phyloP scores from a whole-genome alignment of 1,284 basidiomycete species.

The Boletus semigastroideus region DNA sequence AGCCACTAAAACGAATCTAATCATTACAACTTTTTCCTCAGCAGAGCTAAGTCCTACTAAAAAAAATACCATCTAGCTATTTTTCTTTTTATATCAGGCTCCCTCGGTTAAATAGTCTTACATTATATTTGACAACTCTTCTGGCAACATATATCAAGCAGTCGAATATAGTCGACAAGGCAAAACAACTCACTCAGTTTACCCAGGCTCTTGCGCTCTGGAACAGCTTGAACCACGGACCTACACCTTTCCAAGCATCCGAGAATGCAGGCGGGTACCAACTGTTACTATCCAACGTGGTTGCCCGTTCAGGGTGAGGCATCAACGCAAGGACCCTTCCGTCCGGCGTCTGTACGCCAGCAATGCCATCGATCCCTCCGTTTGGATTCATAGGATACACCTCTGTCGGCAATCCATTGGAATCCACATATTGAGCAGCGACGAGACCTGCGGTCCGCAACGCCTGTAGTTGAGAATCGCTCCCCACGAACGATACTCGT shows the following conservation, averaged over 20 bases:
- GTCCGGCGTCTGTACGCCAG: slow-evolving; percentile 83
- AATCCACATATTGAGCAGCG: slow-evolving; percentile 79
- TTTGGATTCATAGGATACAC: slow-evolving; percentile 95
- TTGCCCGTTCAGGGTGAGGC: slow-evolving; percentile 92
- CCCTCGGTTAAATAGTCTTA: too few species aligned
- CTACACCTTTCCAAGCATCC: slow-evolving; percentile 65
- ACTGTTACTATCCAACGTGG: slow-evolving; percentile 77
- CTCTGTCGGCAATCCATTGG: slow-evolving; percentile 62
- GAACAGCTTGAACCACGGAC: slow-evolving; percentile 96
- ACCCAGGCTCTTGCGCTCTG: slow-evolving; percentile 72
- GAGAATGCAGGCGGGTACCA: slow-evolving; percentile 71
- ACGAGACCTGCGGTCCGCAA: slow-evolving; percentile 56
- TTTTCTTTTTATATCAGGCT: too few species aligned
- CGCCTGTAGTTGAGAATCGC: slow-evolving; percentile 38
- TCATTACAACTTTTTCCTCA: too few species aligned
- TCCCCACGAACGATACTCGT: slow-evolving; percentile 66
- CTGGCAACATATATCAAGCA: slow-evolving; percentile 3
- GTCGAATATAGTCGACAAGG: background rate
- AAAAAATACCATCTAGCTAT: too few species aligned
- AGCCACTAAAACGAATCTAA: too few species aligned
- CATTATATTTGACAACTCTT: background rate
- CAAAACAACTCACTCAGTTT: slow-evolving; percentile 21
- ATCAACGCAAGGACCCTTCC: slow-evolving; percentile 93
- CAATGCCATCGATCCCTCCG: slow-evolving; percentile 84
- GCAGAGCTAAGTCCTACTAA: too few species aligned